A percentile compares a stretch with the other conserved stretches of the same genome.
These are phyloP conservation scores for Effrenium voratum DNA, from an alignment of 73 alveolate species.

Conservation along the genomic window DNA sequence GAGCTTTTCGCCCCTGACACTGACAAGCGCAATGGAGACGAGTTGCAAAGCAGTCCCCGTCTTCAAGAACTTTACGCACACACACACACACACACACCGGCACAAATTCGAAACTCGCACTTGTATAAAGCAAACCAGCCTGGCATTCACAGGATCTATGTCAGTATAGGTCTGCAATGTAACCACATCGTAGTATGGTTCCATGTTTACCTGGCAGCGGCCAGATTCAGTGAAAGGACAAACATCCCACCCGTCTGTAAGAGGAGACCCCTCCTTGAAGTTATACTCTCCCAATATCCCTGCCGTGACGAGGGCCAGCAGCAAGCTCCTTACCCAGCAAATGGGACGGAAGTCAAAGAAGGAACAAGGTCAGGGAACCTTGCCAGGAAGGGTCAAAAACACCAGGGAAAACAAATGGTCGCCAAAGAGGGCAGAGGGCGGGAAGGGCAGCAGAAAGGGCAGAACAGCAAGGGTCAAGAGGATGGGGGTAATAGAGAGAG, in stretches of 20 bases:
- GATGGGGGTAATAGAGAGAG: too few relatives aligned
- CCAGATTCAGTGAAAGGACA: background rate
- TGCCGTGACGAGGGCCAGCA: conserved; percentile 18
- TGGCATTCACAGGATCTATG: conserved; percentile 74
- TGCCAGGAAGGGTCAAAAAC: too few relatives aligned
- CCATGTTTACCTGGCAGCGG: conserved; percentile 47
- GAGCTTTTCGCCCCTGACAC: conserved; percentile 66
- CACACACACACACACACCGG: too few relatives aligned
- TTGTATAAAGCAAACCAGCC: background rate
- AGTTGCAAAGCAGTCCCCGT: too few relatives aligned
- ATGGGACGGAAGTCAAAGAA: too few relatives aligned
- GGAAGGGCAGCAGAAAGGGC: too few relatives aligned
- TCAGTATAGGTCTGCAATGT: conserved; percentile 61
- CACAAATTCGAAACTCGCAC: background rate
- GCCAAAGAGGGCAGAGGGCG: too few relatives aligned
- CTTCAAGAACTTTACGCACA: background rate
- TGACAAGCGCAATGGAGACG: background rate
- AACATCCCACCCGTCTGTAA: too few relatives aligned
- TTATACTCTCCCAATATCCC: conserved; percentile 48
- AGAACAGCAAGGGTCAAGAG: too few relatives aligned
- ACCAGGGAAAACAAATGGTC: too few relatives aligned
- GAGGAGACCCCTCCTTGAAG: conserved; percentile 18
- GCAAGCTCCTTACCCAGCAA: conserved; percentile 24
- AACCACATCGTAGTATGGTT: conserved; percentile 58
- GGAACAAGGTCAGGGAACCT: too few relatives aligned